Evolutionary conservation across 495 filamentous ascomycete species (phyloP).

Genomic region (Aspergillus coremiiformis): DNA sequence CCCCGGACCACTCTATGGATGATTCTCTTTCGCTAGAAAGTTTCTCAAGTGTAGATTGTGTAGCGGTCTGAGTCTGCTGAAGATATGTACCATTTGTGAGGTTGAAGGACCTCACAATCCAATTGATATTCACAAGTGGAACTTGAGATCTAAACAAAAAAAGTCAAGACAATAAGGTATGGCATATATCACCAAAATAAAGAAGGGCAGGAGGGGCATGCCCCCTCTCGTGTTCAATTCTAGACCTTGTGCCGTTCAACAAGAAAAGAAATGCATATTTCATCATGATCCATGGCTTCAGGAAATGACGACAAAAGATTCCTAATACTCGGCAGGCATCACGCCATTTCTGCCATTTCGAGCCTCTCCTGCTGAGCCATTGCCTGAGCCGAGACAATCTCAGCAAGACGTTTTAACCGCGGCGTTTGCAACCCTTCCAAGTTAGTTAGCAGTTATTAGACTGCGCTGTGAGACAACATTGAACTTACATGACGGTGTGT

Average conservation of each 20-base stretch:
- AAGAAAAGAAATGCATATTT: conserved; percentile 14
- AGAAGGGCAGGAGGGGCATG: neutral
- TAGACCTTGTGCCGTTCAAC: conserved; percentile 9
- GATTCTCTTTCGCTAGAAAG: no score
- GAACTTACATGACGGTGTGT: conserved; percentile 84
- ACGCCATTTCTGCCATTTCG: conserved; percentile 45
- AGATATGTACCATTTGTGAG: no score
- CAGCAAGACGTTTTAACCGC: conserved; percentile 84
- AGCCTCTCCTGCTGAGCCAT: conserved; percentile 87
- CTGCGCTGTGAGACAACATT: neutral
- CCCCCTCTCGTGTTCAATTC: neutral
- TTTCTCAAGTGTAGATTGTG: no score
- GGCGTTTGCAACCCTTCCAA: conserved; percentile 83
- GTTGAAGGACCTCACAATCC: neutral
- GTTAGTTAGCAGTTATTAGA: conserved; percentile 11
- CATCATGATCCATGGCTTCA: conserved; percentile 28
- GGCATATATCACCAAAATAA: neutral
- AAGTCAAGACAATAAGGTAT: neutral
- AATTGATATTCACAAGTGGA: neutral
- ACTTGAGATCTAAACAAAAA: neutral
- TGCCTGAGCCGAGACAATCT: conserved; percentile 94
- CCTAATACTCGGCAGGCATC: conserved; percentile 24
- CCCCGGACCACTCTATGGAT: no score
- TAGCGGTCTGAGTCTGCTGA: no score
- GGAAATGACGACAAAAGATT: conserved; percentile 17